These are phyloP conservation scores for Rhynchospora pubera DNA, from an alignment of 176 grass and related monocot genomes.

Conservation along the genomic window DNA sequence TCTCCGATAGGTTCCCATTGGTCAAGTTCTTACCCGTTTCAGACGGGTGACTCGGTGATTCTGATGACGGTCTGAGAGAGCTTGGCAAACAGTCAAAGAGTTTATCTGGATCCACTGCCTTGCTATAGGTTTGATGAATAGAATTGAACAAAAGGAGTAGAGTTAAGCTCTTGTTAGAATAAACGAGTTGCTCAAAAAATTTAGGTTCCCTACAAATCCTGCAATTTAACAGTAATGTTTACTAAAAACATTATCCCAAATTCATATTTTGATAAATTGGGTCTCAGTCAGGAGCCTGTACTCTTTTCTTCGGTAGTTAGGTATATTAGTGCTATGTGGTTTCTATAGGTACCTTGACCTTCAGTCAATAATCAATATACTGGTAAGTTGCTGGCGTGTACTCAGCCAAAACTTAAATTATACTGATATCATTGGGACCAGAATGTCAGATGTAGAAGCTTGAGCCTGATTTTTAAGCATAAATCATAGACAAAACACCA, in stretches of 20 bases:
- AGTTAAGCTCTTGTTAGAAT: background rate
- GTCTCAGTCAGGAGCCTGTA: background rate
- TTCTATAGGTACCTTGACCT: background rate
- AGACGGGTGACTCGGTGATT: slow-evolving; percentile 32
- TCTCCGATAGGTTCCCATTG: slow-evolving; percentile 26
- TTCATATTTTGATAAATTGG: background rate
- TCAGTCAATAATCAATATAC: too few relatives aligned
- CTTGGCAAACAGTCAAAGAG: slow-evolving; percentile 92
- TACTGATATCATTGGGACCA: background rate
- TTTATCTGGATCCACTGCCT: slow-evolving; percentile 82
- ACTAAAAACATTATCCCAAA: background rate
- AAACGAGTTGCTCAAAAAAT: background rate
- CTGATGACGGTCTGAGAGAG: slow-evolving; percentile 60
- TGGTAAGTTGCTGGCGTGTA: background rate
- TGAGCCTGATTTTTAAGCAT: background rate
- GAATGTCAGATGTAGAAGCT: background rate
- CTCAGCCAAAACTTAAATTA: background rate
- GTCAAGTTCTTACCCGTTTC: slow-evolving; percentile 47
- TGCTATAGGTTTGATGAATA: slow-evolving; percentile 36
- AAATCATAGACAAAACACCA: slow-evolving; percentile 10
- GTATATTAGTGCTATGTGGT: background rate
- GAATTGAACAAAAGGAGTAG: background rate
- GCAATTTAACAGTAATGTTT: background rate
- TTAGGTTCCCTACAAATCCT: background rate
- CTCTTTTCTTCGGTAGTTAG: background rate